A percentile compares a stretch with the other conserved stretches of the same genome.
Evolutionary conservation across 73 alveolate genomes (phyloP).

Genomic region (Effrenium voratum): DNA sequence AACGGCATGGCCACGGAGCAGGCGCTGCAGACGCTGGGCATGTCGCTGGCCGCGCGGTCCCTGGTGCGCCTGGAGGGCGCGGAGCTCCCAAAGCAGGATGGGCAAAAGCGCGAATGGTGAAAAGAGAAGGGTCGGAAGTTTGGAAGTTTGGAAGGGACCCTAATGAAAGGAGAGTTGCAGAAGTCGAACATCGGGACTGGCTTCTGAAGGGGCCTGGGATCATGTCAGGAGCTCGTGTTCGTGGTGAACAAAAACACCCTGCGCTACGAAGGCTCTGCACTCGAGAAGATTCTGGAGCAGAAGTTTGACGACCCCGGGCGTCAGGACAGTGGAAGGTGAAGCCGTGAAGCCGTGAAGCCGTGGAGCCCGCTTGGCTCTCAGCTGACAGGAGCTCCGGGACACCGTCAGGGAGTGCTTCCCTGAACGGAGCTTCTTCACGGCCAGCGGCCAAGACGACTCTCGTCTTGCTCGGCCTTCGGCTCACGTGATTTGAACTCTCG

Average conservation of each 20-base stretch:
- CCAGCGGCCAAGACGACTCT: not conserved
- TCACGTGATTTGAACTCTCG: too few species aligned
- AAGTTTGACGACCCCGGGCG: slow-evolving; percentile 72
- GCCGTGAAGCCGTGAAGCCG: not conserved
- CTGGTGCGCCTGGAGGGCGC: slow-evolving; percentile 45
- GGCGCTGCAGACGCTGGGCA: slow-evolving; percentile 80
- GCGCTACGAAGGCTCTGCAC: slow-evolving; percentile 67
- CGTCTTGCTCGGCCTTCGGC: too few species aligned
- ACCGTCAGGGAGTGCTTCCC: slow-evolving; percentile 77
- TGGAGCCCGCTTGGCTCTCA: too few species aligned
- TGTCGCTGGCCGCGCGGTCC: slow-evolving; percentile 65
- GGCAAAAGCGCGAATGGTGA: too few species aligned
- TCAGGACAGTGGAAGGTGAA: not conserved
- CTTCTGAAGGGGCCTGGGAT: not conserved
- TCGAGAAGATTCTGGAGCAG: slow-evolving; percentile 66
- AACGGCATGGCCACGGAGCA: slow-evolving; percentile 83
- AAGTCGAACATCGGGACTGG: too few species aligned
- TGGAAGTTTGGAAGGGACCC: too few species aligned
- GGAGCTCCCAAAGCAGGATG: slow-evolving; percentile 71
- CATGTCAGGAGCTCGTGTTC: slow-evolving; percentile 51
- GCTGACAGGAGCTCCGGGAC: slow-evolving; percentile 63
- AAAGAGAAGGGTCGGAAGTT: too few species aligned
- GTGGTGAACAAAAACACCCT: slow-evolving; percentile 80
- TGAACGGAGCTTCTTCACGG: slow-evolving; percentile 72
- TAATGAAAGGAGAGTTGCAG: too few species aligned